phyloP scores from a whole-genome alignment of 805 yeast genomes.

The Nakazawaea wickerhamii region DNA sequence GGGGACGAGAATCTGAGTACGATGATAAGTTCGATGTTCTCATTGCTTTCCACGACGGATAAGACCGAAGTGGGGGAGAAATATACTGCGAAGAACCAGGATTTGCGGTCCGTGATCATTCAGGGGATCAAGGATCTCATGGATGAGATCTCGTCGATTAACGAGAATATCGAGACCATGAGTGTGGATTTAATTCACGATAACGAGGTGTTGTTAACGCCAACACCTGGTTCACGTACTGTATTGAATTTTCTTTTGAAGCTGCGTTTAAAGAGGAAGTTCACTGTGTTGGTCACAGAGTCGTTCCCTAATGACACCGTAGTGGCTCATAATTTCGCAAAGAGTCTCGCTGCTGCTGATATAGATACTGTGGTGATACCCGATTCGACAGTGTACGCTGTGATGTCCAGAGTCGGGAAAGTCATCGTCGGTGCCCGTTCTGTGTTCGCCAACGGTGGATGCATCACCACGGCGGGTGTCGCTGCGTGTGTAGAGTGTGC shows the following conservation, averaged over 20 bases:
- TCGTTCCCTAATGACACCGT: slow-evolving; percentile 84
- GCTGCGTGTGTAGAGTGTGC: slow-evolving; percentile 95
- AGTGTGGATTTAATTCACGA: slow-evolving; percentile 93
- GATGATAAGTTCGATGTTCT: slow-evolving; percentile 81
- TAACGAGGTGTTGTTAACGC: slow-evolving; percentile 76
- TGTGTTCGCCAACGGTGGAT: slow-evolving; percentile 95
- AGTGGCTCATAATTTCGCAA: slow-evolving; percentile 74
- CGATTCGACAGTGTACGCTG: slow-evolving; percentile 87
- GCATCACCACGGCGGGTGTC: slow-evolving; percentile 84
- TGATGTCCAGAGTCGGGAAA: slow-evolving; percentile 96
- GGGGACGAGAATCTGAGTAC: slow-evolving; percentile 22
- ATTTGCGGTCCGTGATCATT: slow-evolving; percentile 77
- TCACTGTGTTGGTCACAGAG: slow-evolving; percentile 89
- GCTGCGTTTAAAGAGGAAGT: slow-evolving; percentile 85
- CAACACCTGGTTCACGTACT: slow-evolving; percentile 91
- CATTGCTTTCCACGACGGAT: slow-evolving; percentile 55
- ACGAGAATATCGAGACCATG: slow-evolving; percentile 87
- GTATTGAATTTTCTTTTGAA: slow-evolving; percentile 80
- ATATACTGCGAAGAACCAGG: slow-evolving; percentile 38
- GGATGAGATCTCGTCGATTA: slow-evolving; percentile 85
- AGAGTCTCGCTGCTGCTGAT: slow-evolving; percentile 72
- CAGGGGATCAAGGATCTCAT: slow-evolving; percentile 90
- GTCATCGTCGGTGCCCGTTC: slow-evolving; percentile 90
- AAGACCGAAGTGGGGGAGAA: slow-evolving; percentile 20
- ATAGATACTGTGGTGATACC: slow-evolving; percentile 90